These are phyloP conservation scores for Capsella bursapastoris DNA, from an alignment of 345 rosid genomes.

Conservation along the genomic window DNA sequence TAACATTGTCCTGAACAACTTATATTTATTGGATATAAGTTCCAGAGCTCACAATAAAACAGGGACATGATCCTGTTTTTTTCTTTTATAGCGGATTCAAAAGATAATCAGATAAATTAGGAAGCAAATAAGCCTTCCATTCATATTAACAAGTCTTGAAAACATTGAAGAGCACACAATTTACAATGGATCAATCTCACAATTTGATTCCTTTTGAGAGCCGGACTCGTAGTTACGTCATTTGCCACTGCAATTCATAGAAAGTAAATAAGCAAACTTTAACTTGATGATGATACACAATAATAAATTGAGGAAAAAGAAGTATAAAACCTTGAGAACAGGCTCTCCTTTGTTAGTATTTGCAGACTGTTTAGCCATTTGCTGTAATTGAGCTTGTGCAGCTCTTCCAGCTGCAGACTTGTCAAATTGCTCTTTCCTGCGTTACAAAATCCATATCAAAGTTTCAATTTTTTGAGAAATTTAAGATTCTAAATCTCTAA, in stretches of 20 bases:
- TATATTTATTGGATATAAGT: not conserved
- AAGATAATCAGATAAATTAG: conserved; percentile 2
- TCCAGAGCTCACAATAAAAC: not conserved
- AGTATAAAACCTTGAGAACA: conserved; percentile 68
- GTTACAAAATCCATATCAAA: not conserved
- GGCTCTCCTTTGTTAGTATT: conserved; percentile 78
- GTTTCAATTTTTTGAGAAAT: conserved; percentile 18
- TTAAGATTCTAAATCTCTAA: not conserved
- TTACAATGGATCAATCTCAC: conserved; percentile 13
- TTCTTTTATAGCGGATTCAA: not conserved
- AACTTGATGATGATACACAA: conserved; percentile 2
- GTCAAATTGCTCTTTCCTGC: conserved; percentile 86
- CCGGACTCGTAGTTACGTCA: conserved; percentile 28
- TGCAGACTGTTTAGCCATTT: conserved; percentile 77
- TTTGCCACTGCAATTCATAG: conserved; percentile 37
- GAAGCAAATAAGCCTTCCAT: not conserved
- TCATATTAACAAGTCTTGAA: not conserved
- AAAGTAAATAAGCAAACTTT: conserved; percentile 10
- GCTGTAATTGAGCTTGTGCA: conserved; percentile 76
- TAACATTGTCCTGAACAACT: not conserved
- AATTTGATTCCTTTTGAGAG: not conserved
- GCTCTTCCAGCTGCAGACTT: conserved; percentile 95
- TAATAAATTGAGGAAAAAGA: not conserved
- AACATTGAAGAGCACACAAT: conserved; percentile 9
- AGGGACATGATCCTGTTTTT: conserved; percentile 25